Evolutionary conservation across 176 grass and related monocot genomes (phyloP), one percentile per base, ranked within the genome.

Genomic region (Aegilops tauschii): DNA sequence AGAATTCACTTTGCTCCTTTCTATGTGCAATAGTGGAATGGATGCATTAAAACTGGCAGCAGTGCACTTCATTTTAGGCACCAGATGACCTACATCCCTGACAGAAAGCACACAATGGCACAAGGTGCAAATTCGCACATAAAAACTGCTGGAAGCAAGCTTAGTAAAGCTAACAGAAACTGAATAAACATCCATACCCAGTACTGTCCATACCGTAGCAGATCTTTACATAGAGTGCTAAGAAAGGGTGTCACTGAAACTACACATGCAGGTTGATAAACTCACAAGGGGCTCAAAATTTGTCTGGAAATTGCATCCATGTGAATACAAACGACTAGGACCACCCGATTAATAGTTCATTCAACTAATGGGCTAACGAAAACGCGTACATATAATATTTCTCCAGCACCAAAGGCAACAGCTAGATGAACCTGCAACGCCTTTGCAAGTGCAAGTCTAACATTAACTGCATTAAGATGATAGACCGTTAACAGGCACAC

Each of bases 271-370:
- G 65, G 35, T 54, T 27, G 29, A 86, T 72, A 39, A 65, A 79
- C 72, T 27, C 59, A n/a, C 29, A 25, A 45, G 58, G 73, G 18
- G 59, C 68, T 63, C 35, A 25, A 69, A 86, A 64, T 23, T 11
- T 14, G 80, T 68, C 80, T 37, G 44, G 49, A 90, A 83, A 87
- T n/a, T 40, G 49, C 75, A 90, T 67, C 74, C 67, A 80, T 73
- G 65, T 45, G 58, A 84, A 74, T 64, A 63, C 34, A 83, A 83
- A 65, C 28, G 13, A 61, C 69, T 76, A 34, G 81, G 20, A 73
- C 25, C 73, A 74, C 59, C 58, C 5, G 25, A 74, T 74, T 47
- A 90, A 61, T 83, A 66, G 56, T 61, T 25, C 35, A 31, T 45
- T 74, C 36, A 23, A 61, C 80, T 87, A 87, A 61, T 45, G 35